Conservation (phyloP, 306 rosid species). For the Trifolium fragiferum region DNA sequence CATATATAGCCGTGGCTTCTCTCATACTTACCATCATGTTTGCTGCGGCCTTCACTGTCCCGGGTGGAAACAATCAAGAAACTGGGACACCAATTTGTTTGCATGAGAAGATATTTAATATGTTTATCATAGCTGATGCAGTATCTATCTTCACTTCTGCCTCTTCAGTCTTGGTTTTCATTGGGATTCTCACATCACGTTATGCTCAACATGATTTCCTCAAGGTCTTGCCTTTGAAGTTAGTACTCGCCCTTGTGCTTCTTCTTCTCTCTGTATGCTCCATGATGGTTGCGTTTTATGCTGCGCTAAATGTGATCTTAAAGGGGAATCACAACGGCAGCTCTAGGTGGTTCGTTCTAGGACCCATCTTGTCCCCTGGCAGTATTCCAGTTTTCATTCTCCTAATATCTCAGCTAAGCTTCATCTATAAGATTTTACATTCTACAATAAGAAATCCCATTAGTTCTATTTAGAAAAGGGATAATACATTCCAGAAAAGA, state of each 20-base stretch:
- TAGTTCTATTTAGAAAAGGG: no score
- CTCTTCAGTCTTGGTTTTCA: conserved; percentile 10
- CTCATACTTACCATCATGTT: conserved; percentile 27
- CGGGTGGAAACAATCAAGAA: not conserved
- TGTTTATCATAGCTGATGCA: conserved; percentile 18
- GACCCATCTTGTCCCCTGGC: no score
- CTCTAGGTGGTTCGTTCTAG: no score
- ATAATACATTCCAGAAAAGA: no score
- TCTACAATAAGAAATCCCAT: no score
- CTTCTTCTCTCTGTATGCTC: conserved; percentile 2
- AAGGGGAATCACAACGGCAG: not conserved
- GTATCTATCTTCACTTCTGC: not conserved
- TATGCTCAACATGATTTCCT: not conserved
- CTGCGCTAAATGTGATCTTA: not conserved
- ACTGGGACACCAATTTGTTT: not conserved
- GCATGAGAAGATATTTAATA: not conserved
- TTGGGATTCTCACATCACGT: conserved; percentile 18
- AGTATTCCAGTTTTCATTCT: no score
- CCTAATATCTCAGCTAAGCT: no score
- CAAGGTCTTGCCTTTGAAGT: not conserved
- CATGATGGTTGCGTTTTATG: conserved; percentile 10
- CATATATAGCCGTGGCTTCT: not conserved
- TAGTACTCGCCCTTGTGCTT: not conserved
- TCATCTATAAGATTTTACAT: no score
- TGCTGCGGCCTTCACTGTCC: conserved; percentile 19